Base-by-base conservation (phyloP, 2,329 filamentous ascomycete species). In the Hypoxylon sp. region DNA sequence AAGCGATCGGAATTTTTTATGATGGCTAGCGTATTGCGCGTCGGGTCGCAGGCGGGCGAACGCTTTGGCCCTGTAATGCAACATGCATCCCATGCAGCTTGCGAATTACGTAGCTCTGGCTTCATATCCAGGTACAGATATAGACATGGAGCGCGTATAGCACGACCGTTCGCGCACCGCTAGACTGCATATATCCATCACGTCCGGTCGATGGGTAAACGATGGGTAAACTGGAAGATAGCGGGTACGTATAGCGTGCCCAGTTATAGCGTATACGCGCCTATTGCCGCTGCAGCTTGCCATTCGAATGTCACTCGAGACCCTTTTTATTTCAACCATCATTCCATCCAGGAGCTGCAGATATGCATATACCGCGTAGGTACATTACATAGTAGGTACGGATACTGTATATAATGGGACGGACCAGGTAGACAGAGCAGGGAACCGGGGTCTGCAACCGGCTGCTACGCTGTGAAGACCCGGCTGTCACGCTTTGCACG, bases 391-490 rank as follows among this genome's bases (percentile, higher is more conserved):
- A n/a, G n/a, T n/a, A n/a, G n/a, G n/a, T n/a, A n/a, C n/a, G n/a
- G n/a, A n/a, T n/a, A n/a, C n/a, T n/a, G n/a, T n/a, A n/a, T n/a
- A n/a, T n/a, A n/a, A n/a, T n/a, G n/a, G n/a, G n/a, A n/a, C n/a
- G 8, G n/a, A 35, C n/a, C 9, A 8, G 6, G 6, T 35, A 35
- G n/a, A 6, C 18, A 15, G 15, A 35, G 15, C 8, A 35, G 40
- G 17, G 21, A 26, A 50, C 45, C 21, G 24, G 38, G 38, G 48
- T 43, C 38, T 55, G 48, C 46, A 40, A 31, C 55, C 59, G 55
- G 59, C 48, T 62, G 27, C 41, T 53, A 62, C 60, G 48, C 40
- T 54, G 45, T 49, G 29, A 62, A 45, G 48, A 57, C 23, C 48
- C 52, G 51, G 52, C 27, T 56, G 41, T 18, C 48, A 56, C n/a